A percentile compares a stretch with the other conserved stretches of the same genome.
phyloP scores from a whole-genome alignment of 106 monocot species.

The Allium sativum region DNA sequence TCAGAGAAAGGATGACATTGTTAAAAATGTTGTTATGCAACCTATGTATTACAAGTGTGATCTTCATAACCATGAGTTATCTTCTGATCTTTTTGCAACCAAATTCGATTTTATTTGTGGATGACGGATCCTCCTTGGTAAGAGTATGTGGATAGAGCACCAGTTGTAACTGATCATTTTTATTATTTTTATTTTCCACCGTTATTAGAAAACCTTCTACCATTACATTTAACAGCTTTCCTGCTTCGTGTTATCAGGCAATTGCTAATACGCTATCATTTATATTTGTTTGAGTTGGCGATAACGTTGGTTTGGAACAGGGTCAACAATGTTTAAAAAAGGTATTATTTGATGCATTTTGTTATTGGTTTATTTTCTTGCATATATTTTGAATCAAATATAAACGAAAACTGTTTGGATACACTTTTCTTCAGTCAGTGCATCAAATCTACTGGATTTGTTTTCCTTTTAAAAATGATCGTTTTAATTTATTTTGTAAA shows the following conservation, averaged over 20 bases:
- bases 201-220: too few relatives aligned
- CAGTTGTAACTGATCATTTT: conserved; percentile 69
- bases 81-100: conserved; percentile 82
- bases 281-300: conserved; percentile 98
- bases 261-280: conserved; percentile 98
- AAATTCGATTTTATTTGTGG: conserved; percentile 99
- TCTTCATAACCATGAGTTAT: conserved; percentile 51
- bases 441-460: neutral
- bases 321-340: conserved; percentile 94
- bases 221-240: too few relatives aligned
- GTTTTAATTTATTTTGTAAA: neutral
- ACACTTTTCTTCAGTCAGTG: too few relatives aligned
- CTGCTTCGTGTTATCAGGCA: conserved; percentile 32
- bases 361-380: too few relatives aligned
- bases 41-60: conserved; percentile 94
- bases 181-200: neutral
- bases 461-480: neutral
- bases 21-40: conserved; percentile 52
- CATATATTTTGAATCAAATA: too few relatives aligned
- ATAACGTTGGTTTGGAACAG: conserved; percentile 90
- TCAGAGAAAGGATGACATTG: conserved; percentile 99
- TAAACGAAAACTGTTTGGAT: too few relatives aligned
- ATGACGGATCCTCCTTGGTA: conserved; percentile 99
- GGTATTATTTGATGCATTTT: conserved; percentile 18
- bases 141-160: conserved; percentile 96